Evolutionary conservation across 2,329 filamentous ascomycete species (phyloP), one percentile per base, ranked within the genome.

Genomic region (Phyllosticta capitalensis): DNA sequence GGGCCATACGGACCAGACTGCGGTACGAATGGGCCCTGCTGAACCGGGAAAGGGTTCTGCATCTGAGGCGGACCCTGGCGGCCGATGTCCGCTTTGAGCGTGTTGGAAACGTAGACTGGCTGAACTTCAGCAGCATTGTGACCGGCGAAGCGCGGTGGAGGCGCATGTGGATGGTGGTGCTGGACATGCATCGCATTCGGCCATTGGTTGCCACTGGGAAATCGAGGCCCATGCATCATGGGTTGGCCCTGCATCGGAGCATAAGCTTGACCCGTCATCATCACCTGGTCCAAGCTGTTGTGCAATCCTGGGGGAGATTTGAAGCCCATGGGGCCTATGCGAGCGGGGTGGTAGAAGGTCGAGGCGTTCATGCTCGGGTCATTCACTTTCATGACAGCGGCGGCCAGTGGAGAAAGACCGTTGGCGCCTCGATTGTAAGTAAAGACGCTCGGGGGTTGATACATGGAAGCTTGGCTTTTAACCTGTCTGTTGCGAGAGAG

Each of bases 61-160:
- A 59, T 55, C 12, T 20, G 58, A 14, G 58, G 53, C 7, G 52
- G 30, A 55, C 38, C n/a, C 28, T 59, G 53, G 6, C 28, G 20
- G 5, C 19, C 17, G 20, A 45, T 21, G 21, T 45, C 49, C 2
- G 20, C 9, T 20, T 45, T 52, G 56, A 20, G 28, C 9, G 10
- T 26, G 55, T 30, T 52, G 24, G 10, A 20, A n/a, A 33, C 19
- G 20, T 17, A 55, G 24, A 28, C 45, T 26, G 9, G 45, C 14
- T 45, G 48, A 14, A 9, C 14, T 3, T 26, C 19, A 48, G 5
- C 5, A 24, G 53, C 19, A 52, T 45, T 21, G 21, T 20, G 45
- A 12, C 22, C 19, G 17, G 20, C 10, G 14, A 22, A 17, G 19
- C 38, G 55, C 12, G 5, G 5, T 9, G 19, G 28, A 3, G 9